Evolutionary conservation across 148 eudicot genomes (phyloP).

Genomic region (Camellia granthamiana): DNA sequence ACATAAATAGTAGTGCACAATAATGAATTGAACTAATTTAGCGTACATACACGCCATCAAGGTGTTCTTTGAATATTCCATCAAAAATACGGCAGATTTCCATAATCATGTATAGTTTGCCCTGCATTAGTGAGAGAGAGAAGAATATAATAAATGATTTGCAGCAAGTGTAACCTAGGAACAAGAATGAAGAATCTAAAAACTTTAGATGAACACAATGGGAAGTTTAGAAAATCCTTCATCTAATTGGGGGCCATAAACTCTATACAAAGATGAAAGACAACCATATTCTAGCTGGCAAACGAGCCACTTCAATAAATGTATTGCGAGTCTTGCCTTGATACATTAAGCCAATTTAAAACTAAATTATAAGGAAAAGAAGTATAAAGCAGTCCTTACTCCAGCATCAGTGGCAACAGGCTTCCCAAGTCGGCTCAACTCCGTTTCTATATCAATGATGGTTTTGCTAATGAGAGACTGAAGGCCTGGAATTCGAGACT

Average conservation of each 20-base stretch:
- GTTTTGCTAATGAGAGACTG: conserved; percentile 93
- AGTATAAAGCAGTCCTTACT: conserved; percentile 45
- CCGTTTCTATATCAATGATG: conserved; percentile 80
- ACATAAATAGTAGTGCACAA: not conserved
- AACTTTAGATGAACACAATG: not conserved
- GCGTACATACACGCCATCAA: conserved; percentile 81
- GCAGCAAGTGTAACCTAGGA: not conserved
- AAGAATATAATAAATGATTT: not conserved
- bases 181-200: not conserved
- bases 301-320: not conserved
- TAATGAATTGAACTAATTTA: not conserved
- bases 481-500: conserved; percentile 92
- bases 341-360: conserved; percentile 6
- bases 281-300: not conserved
- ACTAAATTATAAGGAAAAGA: not conserved
- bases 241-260: conserved; percentile 1
- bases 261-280: not conserved
- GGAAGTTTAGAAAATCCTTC: not conserved
- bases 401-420: conserved; percentile 94
- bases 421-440: conserved; percentile 90
- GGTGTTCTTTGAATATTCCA: conserved; percentile 93
- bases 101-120: conserved; percentile 87
- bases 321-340: not conserved
- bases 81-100: conserved; percentile 92
- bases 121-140: conserved; percentile 42